Evolutionary conservation across 106 monocot genomes (phyloP).

Genomic region (Platanthera guangdongensis): DNA sequence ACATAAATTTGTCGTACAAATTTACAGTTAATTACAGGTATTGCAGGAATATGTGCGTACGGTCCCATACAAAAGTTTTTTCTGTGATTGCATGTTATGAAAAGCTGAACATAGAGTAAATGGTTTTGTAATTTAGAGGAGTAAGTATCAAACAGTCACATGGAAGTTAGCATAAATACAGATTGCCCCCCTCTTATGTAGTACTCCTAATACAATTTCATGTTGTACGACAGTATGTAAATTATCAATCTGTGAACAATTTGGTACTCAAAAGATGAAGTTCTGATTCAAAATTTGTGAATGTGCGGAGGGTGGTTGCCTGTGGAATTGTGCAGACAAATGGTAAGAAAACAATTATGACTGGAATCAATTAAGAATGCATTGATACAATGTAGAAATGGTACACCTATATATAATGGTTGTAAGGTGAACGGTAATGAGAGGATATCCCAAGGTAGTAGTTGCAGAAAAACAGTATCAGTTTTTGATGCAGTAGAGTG

Average conservation of each 20-base stretch:
- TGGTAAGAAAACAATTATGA: background rate
- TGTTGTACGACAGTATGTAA: slow-evolving; percentile 8
- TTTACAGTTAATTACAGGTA: no score
- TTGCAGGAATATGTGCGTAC: no score
- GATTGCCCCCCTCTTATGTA: no score
- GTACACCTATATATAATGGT: background rate
- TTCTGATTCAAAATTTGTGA: background rate
- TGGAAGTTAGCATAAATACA: no score
- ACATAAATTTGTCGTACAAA: no score
- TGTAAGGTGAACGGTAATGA: background rate
- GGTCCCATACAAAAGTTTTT: no score
- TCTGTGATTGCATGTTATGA: no score
- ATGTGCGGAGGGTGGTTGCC: background rate
- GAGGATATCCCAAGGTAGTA: background rate
- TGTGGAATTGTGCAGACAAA: background rate
- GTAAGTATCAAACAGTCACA: no score
- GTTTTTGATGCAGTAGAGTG: background rate
- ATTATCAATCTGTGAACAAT: slow-evolving; percentile 10
- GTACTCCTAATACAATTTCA: slow-evolving; percentile 15
- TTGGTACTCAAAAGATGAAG: slow-evolving; percentile 1
- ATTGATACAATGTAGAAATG: background rate
- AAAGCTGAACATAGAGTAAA: no score
- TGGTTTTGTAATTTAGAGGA: no score
- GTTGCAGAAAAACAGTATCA: no score
- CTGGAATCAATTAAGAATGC: background rate